phyloP scores from a whole-genome alignment of 768 basidiomycete species.

The Lepiota subincarnata region DNA sequence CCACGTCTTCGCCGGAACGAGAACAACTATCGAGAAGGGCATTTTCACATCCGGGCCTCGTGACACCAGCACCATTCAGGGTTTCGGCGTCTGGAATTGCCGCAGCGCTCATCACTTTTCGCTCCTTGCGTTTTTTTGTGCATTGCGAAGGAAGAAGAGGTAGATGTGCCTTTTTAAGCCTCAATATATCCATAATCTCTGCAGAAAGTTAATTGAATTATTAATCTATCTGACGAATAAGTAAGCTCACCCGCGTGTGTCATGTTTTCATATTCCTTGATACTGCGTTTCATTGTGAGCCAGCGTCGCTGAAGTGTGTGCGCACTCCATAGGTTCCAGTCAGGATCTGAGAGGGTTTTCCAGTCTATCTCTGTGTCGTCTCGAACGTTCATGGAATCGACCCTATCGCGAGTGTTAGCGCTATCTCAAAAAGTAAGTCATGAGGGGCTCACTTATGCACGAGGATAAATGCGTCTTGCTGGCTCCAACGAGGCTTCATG shows the following conservation, averaged over 20 bases:
- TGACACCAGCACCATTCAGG: constrained; percentile 11
- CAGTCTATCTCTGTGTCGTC: constrained; percentile 86
- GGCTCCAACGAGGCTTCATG: constrained; percentile 66
- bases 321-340: constrained; percentile 85
- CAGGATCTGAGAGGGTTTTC: constrained; percentile 67
- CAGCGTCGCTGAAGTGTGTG: constrained; percentile 77
- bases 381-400: constrained; percentile 68
- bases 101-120: constrained; percentile 51
- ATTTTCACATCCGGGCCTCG: constrained; percentile 10
- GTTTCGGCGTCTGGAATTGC: constrained; percentile 39
- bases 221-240: background rate
- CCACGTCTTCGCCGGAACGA: constrained; percentile 6
- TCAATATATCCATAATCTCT: constrained; percentile 83
- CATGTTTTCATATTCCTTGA: constrained; percentile 80
- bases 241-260: constrained; percentile 58
- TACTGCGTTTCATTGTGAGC: constrained; percentile 72
- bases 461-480: constrained; percentile 73
- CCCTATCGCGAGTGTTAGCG: constrained; percentile 32
- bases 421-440: background rate
- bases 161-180: constrained; percentile 65
- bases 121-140: constrained; percentile 35
- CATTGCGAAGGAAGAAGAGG: constrained; percentile 27
- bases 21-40: constrained; percentile 13
- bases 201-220: constrained; percentile 9
- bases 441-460: constrained; percentile 66